Evolutionary conservation across 139 green algal genomes (phyloP).

Genomic region (Picochlorum sp.): DNA sequence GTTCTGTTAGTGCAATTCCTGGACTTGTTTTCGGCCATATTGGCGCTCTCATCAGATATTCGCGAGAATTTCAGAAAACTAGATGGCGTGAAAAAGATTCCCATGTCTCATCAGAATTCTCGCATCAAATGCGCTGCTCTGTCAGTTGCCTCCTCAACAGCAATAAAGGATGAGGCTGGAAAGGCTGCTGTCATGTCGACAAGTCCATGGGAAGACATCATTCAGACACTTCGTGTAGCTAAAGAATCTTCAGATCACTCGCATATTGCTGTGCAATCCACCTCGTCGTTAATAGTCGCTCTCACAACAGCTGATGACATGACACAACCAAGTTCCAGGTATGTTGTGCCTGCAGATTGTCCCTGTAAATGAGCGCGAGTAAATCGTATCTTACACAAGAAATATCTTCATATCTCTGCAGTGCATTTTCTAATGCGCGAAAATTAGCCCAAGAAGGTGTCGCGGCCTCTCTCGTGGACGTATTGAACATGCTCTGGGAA

Average conservation of each 20-base stretch:
- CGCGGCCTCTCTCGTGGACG: slow-evolving; percentile 8
- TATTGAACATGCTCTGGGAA: slow-evolving; percentile 30
- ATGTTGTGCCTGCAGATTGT: background rate
- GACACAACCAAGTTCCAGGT: slow-evolving; percentile 33
- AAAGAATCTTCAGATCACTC: background rate
- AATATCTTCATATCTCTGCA: background rate
- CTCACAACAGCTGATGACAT: slow-evolving; percentile 59
- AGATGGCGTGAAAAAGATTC: background rate
- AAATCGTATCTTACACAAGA: background rate
- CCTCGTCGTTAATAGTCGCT: slow-evolving; percentile 28
- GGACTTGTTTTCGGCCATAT: background rate
- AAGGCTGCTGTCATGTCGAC: slow-evolving; percentile 39
- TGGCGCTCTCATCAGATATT: background rate
- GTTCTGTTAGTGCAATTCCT: too few species aligned
- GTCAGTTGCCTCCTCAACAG: slow-evolving; percentile 23
- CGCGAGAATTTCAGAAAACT: background rate
- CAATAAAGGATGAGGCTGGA: slow-evolving; percentile 43
- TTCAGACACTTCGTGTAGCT: background rate
- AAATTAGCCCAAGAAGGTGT: slow-evolving; percentile 33
- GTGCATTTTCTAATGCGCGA: slow-evolving; percentile 43
- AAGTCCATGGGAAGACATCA: slow-evolving; percentile 12
- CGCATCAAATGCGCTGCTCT: background rate
- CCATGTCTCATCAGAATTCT: background rate
- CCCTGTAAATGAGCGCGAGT: background rate
- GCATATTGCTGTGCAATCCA: slow-evolving; percentile 15